Evolutionary conservation across 1,139 yeast genomes (phyloP).

Genomic region (Meyerozyma smithsonii): DNA sequence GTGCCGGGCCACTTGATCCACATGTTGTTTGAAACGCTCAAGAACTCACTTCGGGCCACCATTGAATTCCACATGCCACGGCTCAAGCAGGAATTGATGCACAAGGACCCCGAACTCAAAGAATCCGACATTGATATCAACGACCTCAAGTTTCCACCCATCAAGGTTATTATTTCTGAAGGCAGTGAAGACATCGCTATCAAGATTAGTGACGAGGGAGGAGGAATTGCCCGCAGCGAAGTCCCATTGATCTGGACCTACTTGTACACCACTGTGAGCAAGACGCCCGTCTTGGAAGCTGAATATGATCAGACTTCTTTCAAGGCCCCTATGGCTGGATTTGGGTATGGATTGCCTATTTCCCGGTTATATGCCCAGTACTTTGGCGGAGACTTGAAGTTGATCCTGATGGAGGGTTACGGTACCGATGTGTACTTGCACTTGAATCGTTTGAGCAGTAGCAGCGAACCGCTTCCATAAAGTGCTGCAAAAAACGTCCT

Average conservation of each 20-base stretch:
- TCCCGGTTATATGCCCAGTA: conserved; percentile 83
- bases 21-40: conserved; percentile 81
- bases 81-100: conserved; percentile 34
- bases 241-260: conserved; percentile 89
- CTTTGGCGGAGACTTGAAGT: conserved; percentile 85
- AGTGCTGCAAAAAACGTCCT: background rate
- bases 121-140: conserved; percentile 49
- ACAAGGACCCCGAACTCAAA: conserved; percentile 39
- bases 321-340: conserved; percentile 92
- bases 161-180: conserved; percentile 84
- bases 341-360: conserved; percentile 88
- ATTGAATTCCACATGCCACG: conserved; percentile 64
- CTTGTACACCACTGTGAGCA: conserved; percentile 80
- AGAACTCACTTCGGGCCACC: conserved; percentile 79
- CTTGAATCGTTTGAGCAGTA: conserved; percentile 53
- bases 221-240: conserved; percentile 84
- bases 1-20: conserved; percentile 89
- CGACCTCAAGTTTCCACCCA: conserved; percentile 73
- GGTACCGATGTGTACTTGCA: conserved; percentile 92
- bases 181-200: conserved; percentile 93
- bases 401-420: conserved; percentile 89
- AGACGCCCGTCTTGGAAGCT: conserved; percentile 64
- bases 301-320: conserved; percentile 53
- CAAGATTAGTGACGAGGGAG: conserved; percentile 90
- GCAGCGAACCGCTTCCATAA: conserved; percentile 44